phyloP scores from a whole-genome alignment of 805 yeast species.

The Lachancea meyersii region DNA sequence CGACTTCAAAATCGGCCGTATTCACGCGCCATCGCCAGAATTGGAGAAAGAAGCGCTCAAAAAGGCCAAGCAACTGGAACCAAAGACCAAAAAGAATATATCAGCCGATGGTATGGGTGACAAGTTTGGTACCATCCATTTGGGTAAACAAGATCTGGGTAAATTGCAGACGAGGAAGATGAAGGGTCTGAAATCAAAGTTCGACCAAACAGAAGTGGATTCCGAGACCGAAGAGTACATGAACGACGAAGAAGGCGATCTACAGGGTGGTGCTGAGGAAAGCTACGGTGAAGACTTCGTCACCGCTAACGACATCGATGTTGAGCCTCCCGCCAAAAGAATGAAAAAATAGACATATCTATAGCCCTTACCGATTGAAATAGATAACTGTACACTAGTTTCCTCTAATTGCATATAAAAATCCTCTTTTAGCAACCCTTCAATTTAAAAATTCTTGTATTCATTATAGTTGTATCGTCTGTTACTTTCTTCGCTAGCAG shows the following conservation, averaged over 20 bases:
- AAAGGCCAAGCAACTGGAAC: slow-evolving; percentile 74
- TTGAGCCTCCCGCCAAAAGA: slow-evolving; percentile 28
- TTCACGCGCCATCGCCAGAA: slow-evolving; percentile 75
- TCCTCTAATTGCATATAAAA: slow-evolving; percentile 1
- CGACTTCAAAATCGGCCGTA: slow-evolving; percentile 87
- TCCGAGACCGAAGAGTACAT: slow-evolving; percentile 47
- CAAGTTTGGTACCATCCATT: slow-evolving; percentile 91
- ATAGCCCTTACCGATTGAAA: not conserved
- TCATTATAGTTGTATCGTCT: not conserved
- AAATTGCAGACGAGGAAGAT: slow-evolving; percentile 94
- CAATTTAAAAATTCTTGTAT: not conserved
- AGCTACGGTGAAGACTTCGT: slow-evolving; percentile 32
- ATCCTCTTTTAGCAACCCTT: not conserved
- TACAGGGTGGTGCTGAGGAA: slow-evolving; percentile 23
- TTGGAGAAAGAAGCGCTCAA: slow-evolving; percentile 82
- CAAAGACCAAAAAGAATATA: slow-evolving; percentile 82
- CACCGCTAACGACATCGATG: slow-evolving; percentile 32
- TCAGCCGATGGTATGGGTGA: slow-evolving; percentile 88
- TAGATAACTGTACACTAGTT: slow-evolving; percentile 7
- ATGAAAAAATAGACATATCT: slow-evolving; percentile 19
- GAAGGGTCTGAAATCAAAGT: slow-evolving; percentile 91
- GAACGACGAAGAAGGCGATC: slow-evolving; percentile 37
- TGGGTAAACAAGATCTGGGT: slow-evolving; percentile 89
- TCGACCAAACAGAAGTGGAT: slow-evolving; percentile 58
- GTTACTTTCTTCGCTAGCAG: too few relatives aligned